These are phyloP conservation scores for Leptomonas pyrrhocoris DNA, from an alignment of 208 protist genomes.

Conservation along the genomic window DNA sequence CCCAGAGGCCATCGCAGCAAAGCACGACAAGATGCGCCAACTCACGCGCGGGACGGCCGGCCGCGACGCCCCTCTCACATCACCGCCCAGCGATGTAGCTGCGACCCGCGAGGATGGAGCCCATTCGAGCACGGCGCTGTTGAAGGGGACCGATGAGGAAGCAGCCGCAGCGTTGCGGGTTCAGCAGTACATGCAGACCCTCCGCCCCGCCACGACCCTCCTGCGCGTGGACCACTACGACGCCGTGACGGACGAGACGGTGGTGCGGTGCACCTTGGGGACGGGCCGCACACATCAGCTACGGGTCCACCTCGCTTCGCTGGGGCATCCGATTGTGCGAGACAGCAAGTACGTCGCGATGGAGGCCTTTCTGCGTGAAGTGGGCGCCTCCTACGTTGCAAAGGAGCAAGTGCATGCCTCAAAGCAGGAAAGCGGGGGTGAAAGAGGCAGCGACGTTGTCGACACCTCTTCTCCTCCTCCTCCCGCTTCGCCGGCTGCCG, in stretches of 20 bases:
- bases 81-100: not conserved
- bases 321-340: constrained; percentile 87
- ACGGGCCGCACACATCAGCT: constrained; percentile 94
- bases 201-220: constrained; percentile 53
- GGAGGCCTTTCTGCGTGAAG: constrained; percentile 15
- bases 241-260: constrained; percentile 36
- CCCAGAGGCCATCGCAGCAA: constrained; percentile 38
- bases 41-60: constrained; percentile 39
- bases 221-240: constrained; percentile 54
- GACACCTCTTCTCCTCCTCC: no score
- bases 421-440: not conserved
- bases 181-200: constrained; percentile 36
- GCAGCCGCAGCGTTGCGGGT: not conserved
- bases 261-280: constrained; percentile 77
- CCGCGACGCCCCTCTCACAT: not conserved
- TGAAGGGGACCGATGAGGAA: not conserved
- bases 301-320: constrained; percentile 84
- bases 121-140: not conserved
- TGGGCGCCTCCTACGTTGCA: not conserved
- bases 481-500: no score
- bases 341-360: constrained; percentile 76
- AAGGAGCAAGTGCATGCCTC: not conserved
- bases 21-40: constrained; percentile 58
- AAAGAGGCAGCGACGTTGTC: no score
- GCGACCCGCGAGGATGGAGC: no score